Conservation (phyloP, 169 alveolate species). For the Plasmodium cynomolgi region DNA sequence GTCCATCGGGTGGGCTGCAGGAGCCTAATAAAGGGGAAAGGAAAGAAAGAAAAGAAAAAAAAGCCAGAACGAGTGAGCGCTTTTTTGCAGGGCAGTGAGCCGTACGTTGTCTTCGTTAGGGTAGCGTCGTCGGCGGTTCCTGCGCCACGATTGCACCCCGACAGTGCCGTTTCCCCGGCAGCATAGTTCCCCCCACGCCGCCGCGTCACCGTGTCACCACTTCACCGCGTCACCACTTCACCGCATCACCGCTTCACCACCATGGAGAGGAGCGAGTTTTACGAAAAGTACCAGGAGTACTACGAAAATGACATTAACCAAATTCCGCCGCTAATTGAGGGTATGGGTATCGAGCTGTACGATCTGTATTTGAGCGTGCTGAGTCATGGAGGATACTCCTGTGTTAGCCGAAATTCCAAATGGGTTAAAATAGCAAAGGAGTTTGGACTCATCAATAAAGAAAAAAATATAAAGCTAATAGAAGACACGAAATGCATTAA, state of each 20-base stretch:
- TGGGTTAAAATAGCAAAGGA: conserved; percentile 74
- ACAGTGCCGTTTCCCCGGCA: too few species aligned
- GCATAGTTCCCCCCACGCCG: background rate
- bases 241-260: background rate
- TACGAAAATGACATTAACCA: conserved; percentile 22
- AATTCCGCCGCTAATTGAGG: conserved; percentile 27
- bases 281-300: conserved; percentile 50
- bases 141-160: background rate
- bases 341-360: conserved; percentile 29
- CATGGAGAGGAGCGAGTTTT: conserved; percentile 64
- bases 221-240: background rate
- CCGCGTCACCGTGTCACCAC: background rate
- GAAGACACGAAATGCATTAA: conserved; percentile 35
- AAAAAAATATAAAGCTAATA: conserved; percentile 44
- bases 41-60: too few species aligned
- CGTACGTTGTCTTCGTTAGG: background rate
- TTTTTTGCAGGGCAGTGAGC: background rate
- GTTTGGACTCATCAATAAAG: conserved; percentile 64
- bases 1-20: background rate
- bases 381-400: conserved; percentile 72
- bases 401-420: conserved; percentile 69
- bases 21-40: background rate
- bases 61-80: background rate
- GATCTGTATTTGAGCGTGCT: conserved; percentile 60
- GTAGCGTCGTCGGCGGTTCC: background rate